Evolutionary conservation across 352 stramenopile species (phyloP).

Genomic region (Globisporangium cylindrosporum): DNA sequence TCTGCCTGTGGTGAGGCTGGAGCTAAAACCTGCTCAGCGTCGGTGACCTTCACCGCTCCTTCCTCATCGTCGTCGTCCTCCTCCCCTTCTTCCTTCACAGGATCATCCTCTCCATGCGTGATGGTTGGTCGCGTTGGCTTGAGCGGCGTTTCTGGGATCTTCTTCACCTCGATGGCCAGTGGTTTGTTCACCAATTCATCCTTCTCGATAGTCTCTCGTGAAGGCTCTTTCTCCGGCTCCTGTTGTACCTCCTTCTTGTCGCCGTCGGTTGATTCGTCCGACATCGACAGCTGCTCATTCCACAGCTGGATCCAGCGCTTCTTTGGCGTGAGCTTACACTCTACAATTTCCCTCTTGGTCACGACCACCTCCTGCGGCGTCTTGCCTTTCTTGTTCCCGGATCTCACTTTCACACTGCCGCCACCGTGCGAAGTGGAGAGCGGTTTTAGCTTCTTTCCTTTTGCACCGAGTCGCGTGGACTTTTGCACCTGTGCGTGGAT

Average conservation of each 20-base stretch:
- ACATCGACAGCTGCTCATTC: slow-evolving; percentile 45
- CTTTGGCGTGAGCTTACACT: slow-evolving; percentile 61
- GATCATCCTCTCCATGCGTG: neutral
- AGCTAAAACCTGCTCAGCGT: neutral
- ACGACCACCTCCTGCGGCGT: slow-evolving; percentile 6
- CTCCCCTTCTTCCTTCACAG: slow-evolving; percentile 8
- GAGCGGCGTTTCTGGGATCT: neutral
- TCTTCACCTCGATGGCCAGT: slow-evolving; percentile 4
- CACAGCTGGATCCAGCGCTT: slow-evolving; percentile 77
- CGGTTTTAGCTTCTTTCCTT: slow-evolving; percentile 40
- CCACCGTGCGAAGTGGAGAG: slow-evolving; percentile 20
- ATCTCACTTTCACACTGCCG: slow-evolving; percentile 5
- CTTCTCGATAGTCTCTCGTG: neutral
- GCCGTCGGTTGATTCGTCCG: neutral
- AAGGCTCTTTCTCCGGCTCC: slow-evolving; percentile 17
- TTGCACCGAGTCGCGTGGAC: slow-evolving; percentile 17
- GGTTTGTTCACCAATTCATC: neutral
- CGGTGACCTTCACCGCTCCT: slow-evolving; percentile 3
- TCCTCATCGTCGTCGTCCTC: slow-evolving; percentile 10
- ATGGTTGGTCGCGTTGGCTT: slow-evolving; percentile 14
- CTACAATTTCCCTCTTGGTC: slow-evolving; percentile 15
- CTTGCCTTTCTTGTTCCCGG: slow-evolving; percentile 19
- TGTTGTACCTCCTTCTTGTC: neutral
- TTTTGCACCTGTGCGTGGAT: slow-evolving; percentile 30
- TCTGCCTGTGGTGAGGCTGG: slow-evolving; percentile 12